These are phyloP conservation scores for Syzygium malaccense DNA, from an alignment of 441 rosid species.

Conservation along the genomic window DNA sequence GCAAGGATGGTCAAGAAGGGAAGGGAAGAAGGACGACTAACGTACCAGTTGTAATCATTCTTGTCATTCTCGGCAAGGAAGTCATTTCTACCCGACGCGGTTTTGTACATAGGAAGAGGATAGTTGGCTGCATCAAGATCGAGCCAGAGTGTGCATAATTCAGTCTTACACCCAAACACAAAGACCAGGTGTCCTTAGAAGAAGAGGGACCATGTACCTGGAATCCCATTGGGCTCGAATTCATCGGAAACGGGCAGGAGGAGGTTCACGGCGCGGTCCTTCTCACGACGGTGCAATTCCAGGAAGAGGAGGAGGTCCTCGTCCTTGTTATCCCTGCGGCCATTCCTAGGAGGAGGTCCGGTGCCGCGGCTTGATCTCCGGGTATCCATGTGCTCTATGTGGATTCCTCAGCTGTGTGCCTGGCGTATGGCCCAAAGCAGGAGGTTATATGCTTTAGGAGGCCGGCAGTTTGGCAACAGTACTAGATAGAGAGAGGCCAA, in stretches of 20 bases:
- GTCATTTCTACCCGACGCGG: constrained; percentile 27
- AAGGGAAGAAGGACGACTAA: neutral
- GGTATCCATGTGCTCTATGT: neutral
- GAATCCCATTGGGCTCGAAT: constrained; percentile 27
- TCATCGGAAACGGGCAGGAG: constrained; percentile 58
- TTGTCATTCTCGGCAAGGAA: constrained; percentile 27
- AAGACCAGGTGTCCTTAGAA: neutral
- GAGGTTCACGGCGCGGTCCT: constrained; percentile 30
- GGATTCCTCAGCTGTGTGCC: neutral
- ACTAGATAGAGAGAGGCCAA: neutral
- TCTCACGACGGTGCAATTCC: constrained; percentile 41
- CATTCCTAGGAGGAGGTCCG: neutral
- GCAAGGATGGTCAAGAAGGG: neutral
- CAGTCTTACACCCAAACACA: neutral
- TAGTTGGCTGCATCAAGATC: constrained; percentile 18
- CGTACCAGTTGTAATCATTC: constrained; percentile 48
- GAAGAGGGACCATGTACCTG: neutral
- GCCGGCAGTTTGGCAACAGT: neutral
- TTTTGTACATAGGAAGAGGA: constrained; percentile 28
- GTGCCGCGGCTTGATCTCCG: neutral
- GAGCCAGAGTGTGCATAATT: neutral
- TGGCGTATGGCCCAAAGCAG: neutral
- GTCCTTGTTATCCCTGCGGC: constrained; percentile 23
- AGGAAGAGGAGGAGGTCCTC: constrained; percentile 46
- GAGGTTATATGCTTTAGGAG: neutral